A percentile compares a stretch with the other conserved stretches of the same genome.
phyloP scores from a whole-genome alignment of 1,284 basidiomycete species.

The Ustilago trichophora region DNA sequence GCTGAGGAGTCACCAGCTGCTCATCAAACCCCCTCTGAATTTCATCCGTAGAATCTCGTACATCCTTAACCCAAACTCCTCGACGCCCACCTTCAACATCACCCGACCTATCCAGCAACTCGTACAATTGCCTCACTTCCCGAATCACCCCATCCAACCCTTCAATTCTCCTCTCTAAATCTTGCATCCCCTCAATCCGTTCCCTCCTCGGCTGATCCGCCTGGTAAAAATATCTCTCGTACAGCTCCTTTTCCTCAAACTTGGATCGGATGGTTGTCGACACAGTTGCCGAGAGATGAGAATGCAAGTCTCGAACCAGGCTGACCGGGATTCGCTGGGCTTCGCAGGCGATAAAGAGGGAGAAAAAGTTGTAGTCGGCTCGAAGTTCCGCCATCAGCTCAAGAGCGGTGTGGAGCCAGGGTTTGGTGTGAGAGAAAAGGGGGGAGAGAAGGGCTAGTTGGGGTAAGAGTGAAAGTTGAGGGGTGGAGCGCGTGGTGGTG shows the following conservation, averaged over 20 bases:
- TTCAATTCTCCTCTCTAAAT: background rate
- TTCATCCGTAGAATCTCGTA: background rate
- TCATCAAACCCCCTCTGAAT: background rate
- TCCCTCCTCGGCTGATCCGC: conserved; percentile 15
- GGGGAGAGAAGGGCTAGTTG: background rate
- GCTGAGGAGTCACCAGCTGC: too few relatives aligned
- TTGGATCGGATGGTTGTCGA: background rate
- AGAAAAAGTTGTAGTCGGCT: conserved; percentile 22
- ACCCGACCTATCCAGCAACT: background rate
- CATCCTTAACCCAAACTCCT: background rate
- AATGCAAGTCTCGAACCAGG: conserved; percentile 6
- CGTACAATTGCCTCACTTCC: background rate
- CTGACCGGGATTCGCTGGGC: background rate
- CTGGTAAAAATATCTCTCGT: conserved; percentile 13
- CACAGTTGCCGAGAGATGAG: conserved; percentile 1
- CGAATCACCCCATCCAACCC: background rate
- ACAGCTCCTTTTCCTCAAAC: conserved; percentile 11
- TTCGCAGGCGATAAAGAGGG: conserved; percentile 5
- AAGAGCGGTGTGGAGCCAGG: conserved; percentile 6
- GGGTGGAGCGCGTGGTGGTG: background rate
- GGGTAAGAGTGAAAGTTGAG: background rate
- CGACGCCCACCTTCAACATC: background rate
- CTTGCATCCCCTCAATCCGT: background rate
- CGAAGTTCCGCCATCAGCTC: conserved; percentile 21
- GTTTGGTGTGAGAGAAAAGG: background rate